Conservation (phyloP, 768 basidiomycete genomes). For the Tephrocybe sp. region DNA sequence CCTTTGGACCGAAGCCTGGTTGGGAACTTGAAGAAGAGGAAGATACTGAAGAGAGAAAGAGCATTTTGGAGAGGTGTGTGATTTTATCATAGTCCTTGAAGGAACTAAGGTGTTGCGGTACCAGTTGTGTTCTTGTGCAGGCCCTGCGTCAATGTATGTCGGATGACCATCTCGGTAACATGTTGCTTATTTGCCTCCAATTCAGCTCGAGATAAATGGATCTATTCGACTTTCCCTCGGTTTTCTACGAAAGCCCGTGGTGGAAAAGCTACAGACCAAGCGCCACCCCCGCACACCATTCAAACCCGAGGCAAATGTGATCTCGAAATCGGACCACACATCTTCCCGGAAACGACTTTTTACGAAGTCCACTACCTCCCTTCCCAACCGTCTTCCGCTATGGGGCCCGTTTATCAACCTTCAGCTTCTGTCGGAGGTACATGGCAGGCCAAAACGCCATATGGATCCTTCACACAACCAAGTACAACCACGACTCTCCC, state of each 20-base stretch:
- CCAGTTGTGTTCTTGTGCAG: slow-evolving; percentile 60
- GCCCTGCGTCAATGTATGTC: slow-evolving; percentile 70
- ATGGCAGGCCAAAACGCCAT: slow-evolving; percentile 30
- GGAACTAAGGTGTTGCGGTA: neutral
- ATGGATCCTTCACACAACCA: slow-evolving; percentile 20
- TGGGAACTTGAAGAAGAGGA: slow-evolving; percentile 60
- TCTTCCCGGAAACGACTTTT: slow-evolving; percentile 64
- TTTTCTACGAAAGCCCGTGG: slow-evolving; percentile 68
- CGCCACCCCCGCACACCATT: slow-evolving; percentile 66
- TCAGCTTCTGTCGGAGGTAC: slow-evolving; percentile 15
- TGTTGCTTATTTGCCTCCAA: slow-evolving; percentile 11
- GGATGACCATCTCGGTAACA: slow-evolving; percentile 4
- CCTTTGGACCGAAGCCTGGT: slow-evolving; percentile 54
- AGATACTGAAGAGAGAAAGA: slow-evolving; percentile 44
- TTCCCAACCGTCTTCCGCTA: slow-evolving; percentile 19
- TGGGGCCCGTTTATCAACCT: slow-evolving; percentile 22
- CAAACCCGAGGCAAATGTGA: slow-evolving; percentile 68
- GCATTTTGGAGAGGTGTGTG: slow-evolving; percentile 57
- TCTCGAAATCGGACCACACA: slow-evolving; percentile 74
- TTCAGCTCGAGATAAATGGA: slow-evolving; percentile 72
- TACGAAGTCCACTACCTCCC: slow-evolving; percentile 74
- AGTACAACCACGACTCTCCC: neutral
- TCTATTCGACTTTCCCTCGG: slow-evolving; percentile 65
- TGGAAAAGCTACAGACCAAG: slow-evolving; percentile 49
- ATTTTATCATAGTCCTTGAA: neutral